Conservation (phyloP, 192 early-diverging fungal species). For the Geosiphon pyriformis region DNA sequence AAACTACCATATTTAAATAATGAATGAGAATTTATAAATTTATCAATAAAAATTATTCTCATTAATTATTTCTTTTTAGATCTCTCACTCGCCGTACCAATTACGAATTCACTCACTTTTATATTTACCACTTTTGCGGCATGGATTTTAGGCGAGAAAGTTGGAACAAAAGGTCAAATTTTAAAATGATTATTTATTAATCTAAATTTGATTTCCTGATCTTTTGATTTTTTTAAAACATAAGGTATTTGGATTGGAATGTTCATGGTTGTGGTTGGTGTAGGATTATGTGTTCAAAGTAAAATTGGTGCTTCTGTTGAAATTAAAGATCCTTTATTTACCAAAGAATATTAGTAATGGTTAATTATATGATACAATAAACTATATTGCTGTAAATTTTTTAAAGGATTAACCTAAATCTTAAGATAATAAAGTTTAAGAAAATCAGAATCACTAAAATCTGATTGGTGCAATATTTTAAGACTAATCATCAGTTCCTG, state of each 20-base stretch:
- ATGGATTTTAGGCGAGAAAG: conserved; percentile 69
- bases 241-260: conserved; percentile 65
- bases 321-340: too few relatives aligned
- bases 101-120: conserved; percentile 87
- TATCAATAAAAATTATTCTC: background rate
- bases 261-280: conserved; percentile 61
- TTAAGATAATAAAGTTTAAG: too few relatives aligned
- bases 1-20: background rate
- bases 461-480: too few relatives aligned
- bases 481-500: too few relatives aligned
- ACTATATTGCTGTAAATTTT: too few relatives aligned
- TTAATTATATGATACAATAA: too few relatives aligned
- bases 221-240: conserved; percentile 1
- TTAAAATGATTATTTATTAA: background rate
- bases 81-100: conserved; percentile 86
- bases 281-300: conserved; percentile 60
- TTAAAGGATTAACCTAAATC: too few relatives aligned
- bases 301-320: too few relatives aligned
- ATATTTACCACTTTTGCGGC: conserved; percentile 81
- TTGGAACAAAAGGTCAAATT: conserved; percentile 56
- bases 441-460: too few relatives aligned
- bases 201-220: background rate
- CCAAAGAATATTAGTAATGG: too few relatives aligned
- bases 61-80: conserved; percentile 42
- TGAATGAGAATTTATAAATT: conserved; percentile 6